Base-by-base conservation (phyloP, 192 early-diverging fungal genomes). In the Entophlyctis luteolus region DNA sequence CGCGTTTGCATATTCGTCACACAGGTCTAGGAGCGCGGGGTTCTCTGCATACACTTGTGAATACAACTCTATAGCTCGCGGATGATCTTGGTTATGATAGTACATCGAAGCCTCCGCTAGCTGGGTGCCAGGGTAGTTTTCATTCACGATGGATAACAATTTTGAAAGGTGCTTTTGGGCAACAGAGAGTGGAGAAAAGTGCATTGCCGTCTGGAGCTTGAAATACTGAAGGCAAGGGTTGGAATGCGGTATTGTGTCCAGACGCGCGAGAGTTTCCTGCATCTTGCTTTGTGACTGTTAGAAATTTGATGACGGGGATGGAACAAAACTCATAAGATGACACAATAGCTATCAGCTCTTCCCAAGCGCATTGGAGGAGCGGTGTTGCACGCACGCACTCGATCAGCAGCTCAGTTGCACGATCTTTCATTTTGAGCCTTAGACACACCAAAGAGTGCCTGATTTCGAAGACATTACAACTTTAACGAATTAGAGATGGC, bases 301-400 rank as follows among this genome's bases (percentile, higher is more conserved):
- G n/a, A 22, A 8, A n/a, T 49, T 18, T 23, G 29, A 18, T 49
- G 37, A 2, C 4, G 52, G 22, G 52, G 65, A 23, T 48, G 20
- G 8, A 73, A 79, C 6, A 22, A 47, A 34, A 65, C 62, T 48
- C 62, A 14, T n/a, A 28, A n/a, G 49, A 25, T 4, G 34, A 16
- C 2, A 67, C 45, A 2, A 23, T 23, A 42, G 75, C 62, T 4
- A 74, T 86, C 1, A 97, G 76, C 42, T 90, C 91, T 50, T 84
- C 67, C 96, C 96, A 98, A 23, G 93, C 92, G 50, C 87, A 90
- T 93, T 93, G 97, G 72, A 94, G 93, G 76, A 79, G 93, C 29
- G 87, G 89, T 68, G 86, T 94, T 67, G 68, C 68, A 18, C 72
- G 63, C 0, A 98, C 73, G 8, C 93, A 89, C 53, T 81, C 65